A percentile compares a stretch with the other conserved stretches of the same genome.
Evolutionary conservation across 768 basidiomycete species (phyloP).

Genomic region (Crucibulum laeve): DNA sequence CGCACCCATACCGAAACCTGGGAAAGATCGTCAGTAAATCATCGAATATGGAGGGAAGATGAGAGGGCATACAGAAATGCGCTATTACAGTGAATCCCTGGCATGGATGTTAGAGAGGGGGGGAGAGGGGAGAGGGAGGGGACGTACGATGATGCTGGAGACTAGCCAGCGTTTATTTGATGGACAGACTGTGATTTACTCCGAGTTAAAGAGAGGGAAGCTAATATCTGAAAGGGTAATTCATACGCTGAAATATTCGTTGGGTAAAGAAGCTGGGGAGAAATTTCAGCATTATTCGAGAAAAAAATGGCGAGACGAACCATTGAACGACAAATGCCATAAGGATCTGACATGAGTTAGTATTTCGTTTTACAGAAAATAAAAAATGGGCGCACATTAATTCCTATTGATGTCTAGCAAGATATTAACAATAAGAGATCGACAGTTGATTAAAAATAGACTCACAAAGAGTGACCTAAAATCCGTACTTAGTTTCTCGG

Average conservation of each 20-base stretch:
- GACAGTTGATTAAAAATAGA: slow-evolving; percentile 1
- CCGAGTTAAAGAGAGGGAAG: not conserved
- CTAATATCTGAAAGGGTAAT: not conserved
- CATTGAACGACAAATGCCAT: slow-evolving; percentile 39
- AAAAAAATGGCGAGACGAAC: slow-evolving; percentile 18
- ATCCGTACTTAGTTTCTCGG: not conserved
- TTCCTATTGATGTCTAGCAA: slow-evolving; percentile 29
- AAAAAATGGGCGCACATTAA: slow-evolving; percentile 24
- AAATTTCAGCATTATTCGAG: not conserved
- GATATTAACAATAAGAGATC: not conserved
- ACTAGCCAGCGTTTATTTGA: slow-evolving; percentile 29
- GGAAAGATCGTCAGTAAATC: not conserved
- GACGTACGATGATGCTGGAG: slow-evolving; percentile 27
- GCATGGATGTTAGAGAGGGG: not conserved
- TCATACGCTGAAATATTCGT: slow-evolving; percentile 33
- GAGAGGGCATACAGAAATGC: slow-evolving; percentile 31
- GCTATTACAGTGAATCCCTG: slow-evolving; percentile 29
- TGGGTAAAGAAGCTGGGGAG: slow-evolving; percentile 32
- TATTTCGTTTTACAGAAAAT: not conserved
- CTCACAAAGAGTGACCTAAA: slow-evolving; percentile 32
- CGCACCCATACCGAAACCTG: slow-evolving; percentile 38
- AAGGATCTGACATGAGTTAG: slow-evolving; percentile 22
- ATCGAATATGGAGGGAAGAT: not conserved
- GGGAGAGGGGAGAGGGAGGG: not conserved
- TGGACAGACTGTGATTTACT: slow-evolving; percentile 25